Percentiles rank a stretch among this genome's conserved stretches.
These are phyloP conservation scores for Mycena sanguinolenta DNA, from an alignment of 768 basidiomycete species.

Conservation along the genomic window DNA sequence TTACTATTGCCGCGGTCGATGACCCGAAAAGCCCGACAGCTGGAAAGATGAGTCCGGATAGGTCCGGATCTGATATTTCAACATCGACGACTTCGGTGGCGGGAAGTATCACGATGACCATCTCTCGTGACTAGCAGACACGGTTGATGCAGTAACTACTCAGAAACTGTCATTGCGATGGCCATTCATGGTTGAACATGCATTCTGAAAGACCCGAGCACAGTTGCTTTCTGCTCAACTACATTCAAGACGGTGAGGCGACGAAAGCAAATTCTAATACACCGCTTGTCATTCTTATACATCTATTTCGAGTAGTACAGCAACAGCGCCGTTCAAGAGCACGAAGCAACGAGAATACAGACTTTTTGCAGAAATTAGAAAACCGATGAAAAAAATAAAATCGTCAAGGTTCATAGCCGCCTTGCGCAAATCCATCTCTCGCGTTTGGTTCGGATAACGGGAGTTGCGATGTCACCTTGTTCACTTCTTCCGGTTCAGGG, in stretches of 20 bases:
- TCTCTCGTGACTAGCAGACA: neutral
- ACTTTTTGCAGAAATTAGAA: too few relatives aligned
- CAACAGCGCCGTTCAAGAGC: too few relatives aligned
- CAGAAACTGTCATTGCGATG: neutral
- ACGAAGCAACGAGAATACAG: too few relatives aligned
- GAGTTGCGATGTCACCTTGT: too few relatives aligned
- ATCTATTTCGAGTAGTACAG: neutral
- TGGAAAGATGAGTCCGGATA: too few relatives aligned
- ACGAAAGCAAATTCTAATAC: neutral
- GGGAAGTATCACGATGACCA: neutral
- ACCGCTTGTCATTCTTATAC: neutral
- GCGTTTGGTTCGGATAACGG: neutral
- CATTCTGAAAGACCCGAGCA: too few relatives aligned
- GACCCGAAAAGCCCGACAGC: neutral
- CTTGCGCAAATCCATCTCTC: neutral
- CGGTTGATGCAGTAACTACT: neutral
- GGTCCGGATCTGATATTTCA: neutral
- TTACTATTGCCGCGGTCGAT: neutral
- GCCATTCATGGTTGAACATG: neutral
- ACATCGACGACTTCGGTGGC: neutral
- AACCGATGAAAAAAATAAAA: neutral
- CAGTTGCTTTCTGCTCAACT: neutral
- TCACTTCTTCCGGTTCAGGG: too few relatives aligned
- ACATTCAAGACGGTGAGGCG: neutral
- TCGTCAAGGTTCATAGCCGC: neutral